Evolutionary conservation across 225 moss, liverwort and hornwort species (phyloP).

Genomic region (Neckera pumila): DNA sequence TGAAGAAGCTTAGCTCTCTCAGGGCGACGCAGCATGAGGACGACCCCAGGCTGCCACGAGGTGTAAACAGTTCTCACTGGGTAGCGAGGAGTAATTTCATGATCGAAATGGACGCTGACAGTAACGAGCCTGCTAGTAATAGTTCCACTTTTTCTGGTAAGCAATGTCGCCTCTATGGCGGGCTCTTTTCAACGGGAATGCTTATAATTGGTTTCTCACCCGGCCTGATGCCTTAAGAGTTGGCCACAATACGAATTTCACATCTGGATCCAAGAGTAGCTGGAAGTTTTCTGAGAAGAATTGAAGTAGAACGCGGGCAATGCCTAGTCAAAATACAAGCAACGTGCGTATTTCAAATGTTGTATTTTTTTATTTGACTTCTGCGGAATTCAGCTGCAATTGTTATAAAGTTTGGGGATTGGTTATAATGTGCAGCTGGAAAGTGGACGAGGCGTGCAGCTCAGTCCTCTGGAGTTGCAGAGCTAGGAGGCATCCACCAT

Average conservation of each 20-base stretch:
- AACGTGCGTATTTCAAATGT: not conserved
- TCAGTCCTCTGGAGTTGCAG: not conserved
- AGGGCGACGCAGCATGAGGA: not conserved
- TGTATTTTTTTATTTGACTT: no score
- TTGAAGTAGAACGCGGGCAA: not conserved
- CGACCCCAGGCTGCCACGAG: not conserved
- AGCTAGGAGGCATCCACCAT: not conserved
- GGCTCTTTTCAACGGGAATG: not conserved
- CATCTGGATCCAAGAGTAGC: no score
- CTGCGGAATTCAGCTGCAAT: not conserved
- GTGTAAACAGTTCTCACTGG: not conserved
- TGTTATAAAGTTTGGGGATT: not conserved
- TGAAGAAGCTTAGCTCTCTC: slow-evolving; percentile 16
- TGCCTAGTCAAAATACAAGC: not conserved
- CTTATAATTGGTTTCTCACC: not conserved
- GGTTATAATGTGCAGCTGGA: not conserved
- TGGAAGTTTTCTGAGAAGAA: not conserved
- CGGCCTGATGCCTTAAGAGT: no score
- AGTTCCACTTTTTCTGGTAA: not conserved
- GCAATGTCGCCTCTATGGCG: not conserved
- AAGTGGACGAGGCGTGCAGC: not conserved
- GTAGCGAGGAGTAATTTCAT: not conserved
- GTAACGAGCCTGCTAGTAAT: not conserved
- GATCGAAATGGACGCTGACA: not conserved
- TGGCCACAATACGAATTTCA: not conserved